These are phyloP conservation scores for Suillus lakei DNA, from an alignment of 768 basidiomycete species.

Conservation along the genomic window DNA sequence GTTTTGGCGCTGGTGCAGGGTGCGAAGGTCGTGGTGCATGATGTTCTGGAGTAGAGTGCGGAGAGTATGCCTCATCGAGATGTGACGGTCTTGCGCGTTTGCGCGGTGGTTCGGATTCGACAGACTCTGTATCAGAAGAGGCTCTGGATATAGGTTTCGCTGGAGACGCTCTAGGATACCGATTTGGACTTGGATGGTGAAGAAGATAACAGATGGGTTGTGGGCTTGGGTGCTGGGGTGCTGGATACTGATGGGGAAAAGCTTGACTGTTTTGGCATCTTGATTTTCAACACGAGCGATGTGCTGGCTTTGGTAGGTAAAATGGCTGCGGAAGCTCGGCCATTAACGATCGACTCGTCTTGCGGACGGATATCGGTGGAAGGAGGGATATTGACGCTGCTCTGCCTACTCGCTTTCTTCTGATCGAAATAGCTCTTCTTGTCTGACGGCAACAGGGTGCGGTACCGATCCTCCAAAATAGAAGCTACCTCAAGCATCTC, in stretches of 20 bases:
- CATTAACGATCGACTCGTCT: slow-evolving; percentile 19
- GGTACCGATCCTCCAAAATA: slow-evolving; percentile 72
- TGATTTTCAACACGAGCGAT: slow-evolving; percentile 39
- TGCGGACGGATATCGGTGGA: slow-evolving; percentile 19
- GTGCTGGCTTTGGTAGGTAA: slow-evolving; percentile 24
- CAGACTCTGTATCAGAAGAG: slow-evolving; percentile 34
- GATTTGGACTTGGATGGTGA: slow-evolving; percentile 5
- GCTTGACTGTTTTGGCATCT: slow-evolving; percentile 31
- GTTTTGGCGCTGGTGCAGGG: slow-evolving; percentile 18
- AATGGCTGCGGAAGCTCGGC: slow-evolving; percentile 14
- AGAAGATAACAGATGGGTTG: slow-evolving; percentile 9
- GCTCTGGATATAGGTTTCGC: slow-evolving; percentile 33
- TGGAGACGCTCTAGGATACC: slow-evolving; percentile 18
- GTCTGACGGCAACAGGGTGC: slow-evolving; percentile 74
- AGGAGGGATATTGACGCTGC: slow-evolving; percentile 17
- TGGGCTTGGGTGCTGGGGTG: slow-evolving; percentile 24
- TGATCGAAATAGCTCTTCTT: slow-evolving; percentile 43
- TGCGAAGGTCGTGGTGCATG: slow-evolving; percentile 17
- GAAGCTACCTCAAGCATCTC: slow-evolving; percentile 77
- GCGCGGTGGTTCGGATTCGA: slow-evolving; percentile 31
- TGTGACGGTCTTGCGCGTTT: slow-evolving; percentile 32
- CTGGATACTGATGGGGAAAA: slow-evolving; percentile 13
- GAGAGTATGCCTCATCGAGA: slow-evolving; percentile 27
- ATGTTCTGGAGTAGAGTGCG: slow-evolving; percentile 29
- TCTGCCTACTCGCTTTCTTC: slow-evolving; percentile 25